Conservation (phyloP, 345 rosid species). For the Eucalyptus urophylla region DNA sequence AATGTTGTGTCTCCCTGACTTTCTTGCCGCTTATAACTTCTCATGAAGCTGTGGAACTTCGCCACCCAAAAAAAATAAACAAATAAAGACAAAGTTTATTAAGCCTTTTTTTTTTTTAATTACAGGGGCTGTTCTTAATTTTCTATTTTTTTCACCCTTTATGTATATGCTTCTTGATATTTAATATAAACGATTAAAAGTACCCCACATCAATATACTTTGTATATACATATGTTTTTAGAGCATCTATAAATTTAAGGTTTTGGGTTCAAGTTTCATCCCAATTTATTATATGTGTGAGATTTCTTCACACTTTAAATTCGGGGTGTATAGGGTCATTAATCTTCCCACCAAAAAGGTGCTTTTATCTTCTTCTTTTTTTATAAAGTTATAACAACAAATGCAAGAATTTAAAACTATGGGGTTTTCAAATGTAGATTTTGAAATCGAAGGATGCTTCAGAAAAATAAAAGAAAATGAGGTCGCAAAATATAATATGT, state of each 20-base stretch:
- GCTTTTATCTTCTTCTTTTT: background rate
- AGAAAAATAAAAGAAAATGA: background rate
- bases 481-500: background rate
- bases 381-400: background rate
- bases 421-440: background rate
- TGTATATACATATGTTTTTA: background rate
- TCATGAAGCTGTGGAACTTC: background rate
- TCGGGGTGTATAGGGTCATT: background rate
- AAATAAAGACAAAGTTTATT: background rate
- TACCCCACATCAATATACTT: background rate
- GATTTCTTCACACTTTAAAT: background rate
- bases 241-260: background rate
- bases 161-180: background rate
- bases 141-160: background rate
- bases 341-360: background rate
- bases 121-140: background rate
- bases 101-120: background rate
- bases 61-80: background rate
- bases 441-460: background rate
- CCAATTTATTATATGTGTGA: background rate
- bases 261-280: background rate
- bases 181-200: background rate
- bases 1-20: too few species aligned
- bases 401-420: background rate
- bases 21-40: too few species aligned